Evolutionary conservation across 2,329 filamentous ascomycete species (phyloP), one percentile per base, ranked within the genome.

Genomic region (Pseudogymnoascus sp.): DNA sequence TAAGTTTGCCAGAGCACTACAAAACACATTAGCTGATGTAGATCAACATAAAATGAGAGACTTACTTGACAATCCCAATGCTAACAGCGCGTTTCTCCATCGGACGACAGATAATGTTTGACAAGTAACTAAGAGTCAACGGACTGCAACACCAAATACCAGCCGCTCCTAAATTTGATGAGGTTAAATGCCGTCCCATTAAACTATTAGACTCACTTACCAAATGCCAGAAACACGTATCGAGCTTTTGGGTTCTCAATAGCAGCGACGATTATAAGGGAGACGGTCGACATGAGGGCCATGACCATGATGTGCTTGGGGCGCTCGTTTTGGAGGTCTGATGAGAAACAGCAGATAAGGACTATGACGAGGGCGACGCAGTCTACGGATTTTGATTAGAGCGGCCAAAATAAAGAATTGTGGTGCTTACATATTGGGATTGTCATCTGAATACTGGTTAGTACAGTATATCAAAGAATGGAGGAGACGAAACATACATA

Each of bases 31-130:
- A 62, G 28, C 48, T 62, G 4, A 48, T 67, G 51, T 71, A 71
- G 11, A 69, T 65, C 3, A 65, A 63, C 11, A 68, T 67, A 28
- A 23, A 69, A 39, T 69, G 67, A 10, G 68, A 67, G 37, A 70
- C 64, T n/a, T 69, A 69, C 65, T 54, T 54, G 25, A 54, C 67
- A 60, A 67, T 66, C 57, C 65, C 68, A 54, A 54, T 54, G n/a
- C 48, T 54, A 8, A 54, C 48, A 16, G 48, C 48, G 14, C 48
- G 48, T 54, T 54, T 54, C 2, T 54, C 48, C 48, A 54, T 54
- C 6, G 25, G 48, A 13, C 48, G 25, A 31, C 48, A 54, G 11
- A 54, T 54, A 19, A 54, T 31, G 25, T 54, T 54, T 2, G 25
- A 54, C n/a, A 54, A 8, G n/a, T 54, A 54, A n/a, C 48, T 54